Evolutionary conservation across 1,284 basidiomycete genomes (phyloP).

Genomic region (Sporisorium iseilematis-ciliati): DNA sequence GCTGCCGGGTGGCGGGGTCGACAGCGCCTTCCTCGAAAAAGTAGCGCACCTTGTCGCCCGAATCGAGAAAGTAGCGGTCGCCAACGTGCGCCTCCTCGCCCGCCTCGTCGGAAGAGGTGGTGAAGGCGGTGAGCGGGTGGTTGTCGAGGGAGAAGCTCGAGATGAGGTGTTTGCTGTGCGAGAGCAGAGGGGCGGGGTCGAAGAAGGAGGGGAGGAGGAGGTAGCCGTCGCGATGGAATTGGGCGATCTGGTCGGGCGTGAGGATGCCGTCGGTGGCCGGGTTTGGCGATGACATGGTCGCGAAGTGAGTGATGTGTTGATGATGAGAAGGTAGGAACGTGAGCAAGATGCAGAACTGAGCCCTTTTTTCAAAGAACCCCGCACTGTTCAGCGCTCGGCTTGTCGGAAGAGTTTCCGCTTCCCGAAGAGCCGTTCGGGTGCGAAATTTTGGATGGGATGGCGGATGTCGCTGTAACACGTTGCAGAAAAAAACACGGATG

Average conservation of each 20-base stretch:
- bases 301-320: not conserved
- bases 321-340: not conserved
- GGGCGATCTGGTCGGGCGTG: conserved; percentile 38
- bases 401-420: conserved; percentile 10
- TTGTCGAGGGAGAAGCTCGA: conserved; percentile 79
- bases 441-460: not conserved
- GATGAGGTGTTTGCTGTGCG: conserved; percentile 78
- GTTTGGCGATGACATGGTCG: not conserved
- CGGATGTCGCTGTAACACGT: conserved; percentile 1
- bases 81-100: conserved; percentile 71
- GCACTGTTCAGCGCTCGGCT: conserved; percentile 4
- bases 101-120: conserved; percentile 73
- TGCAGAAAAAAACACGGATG: not conserved
- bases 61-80: conserved; percentile 90
- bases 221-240: conserved; percentile 74
- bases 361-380: too few relatives aligned
- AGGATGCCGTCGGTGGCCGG: conserved; percentile 17
- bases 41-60: conserved; percentile 82
- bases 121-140: conserved; percentile 93
- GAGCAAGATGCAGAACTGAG: not conserved
- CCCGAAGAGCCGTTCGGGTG: conserved; percentile 25
- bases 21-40: conserved; percentile 85
- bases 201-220: conserved; percentile 83
- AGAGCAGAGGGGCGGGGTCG: conserved; percentile 77
- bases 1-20: conserved; percentile 47